Evolutionary conservation across 192 early-diverging fungal species (phyloP), one percentile per base, ranked within the genome.

Genomic region (Entophlyctis luteolus): DNA sequence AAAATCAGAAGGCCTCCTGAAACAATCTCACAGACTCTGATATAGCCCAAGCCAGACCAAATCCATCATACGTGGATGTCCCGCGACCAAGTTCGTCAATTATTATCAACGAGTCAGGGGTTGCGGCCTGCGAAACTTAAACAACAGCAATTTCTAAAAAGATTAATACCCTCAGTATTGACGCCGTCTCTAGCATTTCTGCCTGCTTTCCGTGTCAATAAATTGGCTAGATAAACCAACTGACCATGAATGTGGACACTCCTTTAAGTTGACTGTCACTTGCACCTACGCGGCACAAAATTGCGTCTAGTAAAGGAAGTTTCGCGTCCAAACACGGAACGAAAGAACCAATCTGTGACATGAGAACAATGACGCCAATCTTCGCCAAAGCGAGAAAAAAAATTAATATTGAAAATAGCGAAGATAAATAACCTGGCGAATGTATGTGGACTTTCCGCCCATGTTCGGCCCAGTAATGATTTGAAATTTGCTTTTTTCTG

Each of bases 381-480:
- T 87, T n/a, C n/a, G n/a, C n/a, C n/a, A n/a, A n/a, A n/a, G n/a
- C n/a, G n/a, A n/a, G n/a, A 66, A 31, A 50, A 55, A 32, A 62
- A 60, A 49, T 62, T 20, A 33, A 28, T 14, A 52, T 25, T 52
- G 50, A n/a, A 18, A 49, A 23, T 20, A 38, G 68, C n/a, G 35
- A 3, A 65, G 8, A 4, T 62, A 48, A 5, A 5, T 37, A 72
- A 89, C 87, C 80, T 95, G 93, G 14, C 95, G 83, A 62, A 96
- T 96, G 72, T 93, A 98, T 0, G 96, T 98, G 5, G 92, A 94
- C 73, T 98, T 98, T 39, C 96, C 96, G 62, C 94, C 93, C 96
- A 98, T 98, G 76, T 98, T 98, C 16, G 96, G 96, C 0, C 95
- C 95, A 0, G 94, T 95, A 48, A 98, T 95, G 36, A 98, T 93